Conservation (phyloP, 768 basidiomycete species). For the Mrakia blollopis region DNA sequence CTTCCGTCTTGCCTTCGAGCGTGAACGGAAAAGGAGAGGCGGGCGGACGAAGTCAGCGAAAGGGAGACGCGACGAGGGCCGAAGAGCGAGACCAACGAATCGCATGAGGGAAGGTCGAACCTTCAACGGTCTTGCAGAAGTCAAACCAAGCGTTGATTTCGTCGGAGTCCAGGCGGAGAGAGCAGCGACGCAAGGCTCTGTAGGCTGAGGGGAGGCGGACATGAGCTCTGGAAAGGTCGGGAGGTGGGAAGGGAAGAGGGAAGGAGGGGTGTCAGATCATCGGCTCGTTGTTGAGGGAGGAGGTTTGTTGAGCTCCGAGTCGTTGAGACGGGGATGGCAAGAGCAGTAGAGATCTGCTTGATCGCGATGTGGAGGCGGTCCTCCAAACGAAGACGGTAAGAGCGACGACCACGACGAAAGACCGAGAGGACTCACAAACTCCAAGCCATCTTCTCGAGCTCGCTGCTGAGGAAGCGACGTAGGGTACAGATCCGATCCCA, state of each 20-base stretch:
- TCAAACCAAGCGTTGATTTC: conserved; percentile 20
- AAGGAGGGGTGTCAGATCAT: not conserved
- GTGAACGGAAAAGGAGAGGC: no score
- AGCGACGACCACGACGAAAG: not conserved
- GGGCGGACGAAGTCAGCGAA: not conserved
- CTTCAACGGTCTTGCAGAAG: conserved; percentile 8
- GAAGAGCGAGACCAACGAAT: not conserved
- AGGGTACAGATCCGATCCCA: conserved; percentile 13
- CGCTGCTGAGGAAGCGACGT: not conserved
- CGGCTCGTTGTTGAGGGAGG: no score
- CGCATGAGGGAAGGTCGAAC: no score
- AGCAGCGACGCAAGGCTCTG: conserved; percentile 22
- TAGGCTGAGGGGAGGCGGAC: conserved; percentile 21
- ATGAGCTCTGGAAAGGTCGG: conserved; percentile 19
- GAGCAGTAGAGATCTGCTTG: no score
- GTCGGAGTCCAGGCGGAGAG: conserved; percentile 12
- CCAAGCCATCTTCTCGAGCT: conserved; percentile 21
- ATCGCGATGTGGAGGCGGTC: no score
- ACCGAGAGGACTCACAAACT: conserved; percentile 17
- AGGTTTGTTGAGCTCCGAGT: no score
- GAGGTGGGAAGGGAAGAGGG: not conserved
- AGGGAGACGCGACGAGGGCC: not conserved
- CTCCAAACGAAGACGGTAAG: no score
- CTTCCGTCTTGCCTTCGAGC: not conserved
- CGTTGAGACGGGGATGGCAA: no score